Evolutionary conservation across 352 stramenopile species (phyloP).

Genomic region (Phytophthora tubulina): DNA sequence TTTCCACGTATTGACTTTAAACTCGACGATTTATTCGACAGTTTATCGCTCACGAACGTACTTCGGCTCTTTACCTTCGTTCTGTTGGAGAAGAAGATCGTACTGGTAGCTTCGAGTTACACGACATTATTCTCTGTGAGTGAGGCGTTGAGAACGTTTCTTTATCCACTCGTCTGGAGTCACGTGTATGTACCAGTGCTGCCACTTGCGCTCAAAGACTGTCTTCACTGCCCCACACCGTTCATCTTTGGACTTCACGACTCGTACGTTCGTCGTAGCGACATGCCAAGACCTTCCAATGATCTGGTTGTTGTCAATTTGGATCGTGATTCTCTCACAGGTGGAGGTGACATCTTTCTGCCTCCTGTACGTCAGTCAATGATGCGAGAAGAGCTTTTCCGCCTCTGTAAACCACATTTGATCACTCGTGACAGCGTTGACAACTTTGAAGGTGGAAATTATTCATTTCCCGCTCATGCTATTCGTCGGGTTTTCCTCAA

Average conservation of each 20-base stretch:
- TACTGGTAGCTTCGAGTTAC: constrained; percentile 75
- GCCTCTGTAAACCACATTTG: constrained; percentile 50
- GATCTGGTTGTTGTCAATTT: constrained; percentile 70
- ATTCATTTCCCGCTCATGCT: not conserved
- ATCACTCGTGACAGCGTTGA: constrained; percentile 49
- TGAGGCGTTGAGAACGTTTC: constrained; percentile 59
- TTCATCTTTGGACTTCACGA: constrained; percentile 84
- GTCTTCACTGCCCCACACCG: constrained; percentile 78
- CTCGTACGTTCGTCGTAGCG: constrained; percentile 60
- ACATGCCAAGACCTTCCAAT: constrained; percentile 55
- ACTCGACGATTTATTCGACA: constrained; percentile 66
- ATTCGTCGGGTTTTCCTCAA: constrained; percentile 52
- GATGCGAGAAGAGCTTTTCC: constrained; percentile 55
- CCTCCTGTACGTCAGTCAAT: constrained; percentile 45
- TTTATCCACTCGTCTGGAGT: constrained; percentile 77
- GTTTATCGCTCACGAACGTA: constrained; percentile 64
- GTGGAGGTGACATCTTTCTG: constrained; percentile 53
- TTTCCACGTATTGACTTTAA: constrained; percentile 44
- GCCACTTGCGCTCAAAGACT: constrained; percentile 66
- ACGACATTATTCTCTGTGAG: constrained; percentile 68
- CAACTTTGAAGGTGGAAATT: constrained; percentile 9
- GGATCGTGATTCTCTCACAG: constrained; percentile 62
- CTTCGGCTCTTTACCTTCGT: constrained; percentile 71
- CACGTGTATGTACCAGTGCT: constrained; percentile 84
- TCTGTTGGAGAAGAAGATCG: constrained; percentile 78